phyloP scores from a whole-genome alignment of 139 green algal species.

The Chlorella sp. region DNA sequence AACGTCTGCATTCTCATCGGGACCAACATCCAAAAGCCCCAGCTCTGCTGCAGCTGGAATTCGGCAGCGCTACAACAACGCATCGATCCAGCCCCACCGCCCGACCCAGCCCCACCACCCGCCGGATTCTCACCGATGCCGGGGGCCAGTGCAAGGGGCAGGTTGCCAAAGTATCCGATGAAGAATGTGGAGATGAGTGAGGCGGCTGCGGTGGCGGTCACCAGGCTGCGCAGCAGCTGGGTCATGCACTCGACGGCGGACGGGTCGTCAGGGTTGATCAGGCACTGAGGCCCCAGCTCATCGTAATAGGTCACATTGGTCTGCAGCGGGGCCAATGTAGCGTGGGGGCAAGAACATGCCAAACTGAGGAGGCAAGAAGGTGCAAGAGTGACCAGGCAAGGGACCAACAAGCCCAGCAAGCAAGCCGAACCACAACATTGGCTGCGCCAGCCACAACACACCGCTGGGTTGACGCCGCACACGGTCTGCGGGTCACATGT shows the following conservation, averaged over 20 bases:
- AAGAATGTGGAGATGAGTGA: slow-evolving; percentile 75
- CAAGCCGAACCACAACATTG: background rate
- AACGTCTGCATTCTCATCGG: too few relatives aligned
- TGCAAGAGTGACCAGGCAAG: too few relatives aligned
- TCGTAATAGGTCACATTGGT: background rate
- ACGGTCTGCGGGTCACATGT: slow-evolving; percentile 58
- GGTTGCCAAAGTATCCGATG: slow-evolving; percentile 78
- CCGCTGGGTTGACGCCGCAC: slow-evolving; percentile 53
- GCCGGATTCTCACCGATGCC: slow-evolving; percentile 68
- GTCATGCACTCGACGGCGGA: slow-evolving; percentile 39
- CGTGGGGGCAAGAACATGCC: too few relatives aligned
- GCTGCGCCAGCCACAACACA: background rate
- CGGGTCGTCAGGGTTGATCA: slow-evolving; percentile 18
- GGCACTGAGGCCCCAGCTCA: slow-evolving; percentile 28
- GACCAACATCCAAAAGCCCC: too few relatives aligned
- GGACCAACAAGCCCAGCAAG: background rate
- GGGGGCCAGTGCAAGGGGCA: slow-evolving; percentile 80
- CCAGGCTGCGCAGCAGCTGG: slow-evolving; percentile 54
- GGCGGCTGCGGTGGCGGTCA: slow-evolving; percentile 77
- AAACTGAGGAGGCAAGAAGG: too few relatives aligned
- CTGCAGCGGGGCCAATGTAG: too few relatives aligned
- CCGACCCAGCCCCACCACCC: background rate
- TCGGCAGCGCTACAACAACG: too few relatives aligned
- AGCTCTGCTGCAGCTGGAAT: too few relatives aligned
- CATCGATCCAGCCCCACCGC: too few relatives aligned